A percentile compares a stretch with the other conserved stretches of the same genome.
Conservation (phyloP, 1,139 yeast species). For the Wickerhamomyces sp. region DNA sequence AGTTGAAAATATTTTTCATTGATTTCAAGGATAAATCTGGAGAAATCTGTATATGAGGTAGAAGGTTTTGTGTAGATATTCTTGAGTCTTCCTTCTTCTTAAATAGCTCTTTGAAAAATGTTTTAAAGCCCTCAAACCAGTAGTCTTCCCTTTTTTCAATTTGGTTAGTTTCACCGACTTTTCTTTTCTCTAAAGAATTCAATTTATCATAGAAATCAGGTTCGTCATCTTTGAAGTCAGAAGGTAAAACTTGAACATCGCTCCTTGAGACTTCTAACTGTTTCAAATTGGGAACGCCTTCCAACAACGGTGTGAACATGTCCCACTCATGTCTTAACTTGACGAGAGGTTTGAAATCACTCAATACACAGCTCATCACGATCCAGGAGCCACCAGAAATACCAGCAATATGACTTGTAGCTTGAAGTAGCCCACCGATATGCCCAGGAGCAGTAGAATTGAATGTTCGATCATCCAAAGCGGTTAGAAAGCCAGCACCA, state of each 20-base stretch:
- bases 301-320: slow-evolving; percentile 44
- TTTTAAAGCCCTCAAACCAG: slow-evolving; percentile 20
- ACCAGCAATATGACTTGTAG: slow-evolving; percentile 52
- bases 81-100: slow-evolving; percentile 18
- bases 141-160: slow-evolving; percentile 11
- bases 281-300: slow-evolving; percentile 45
- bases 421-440: slow-evolving; percentile 51
- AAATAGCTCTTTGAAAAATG: slow-evolving; percentile 23
- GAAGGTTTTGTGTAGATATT: slow-evolving; percentile 13
- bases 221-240: slow-evolving; percentile 21
- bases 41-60: slow-evolving; percentile 18
- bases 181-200: slow-evolving; percentile 18
- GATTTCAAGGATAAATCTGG: slow-evolving; percentile 23
- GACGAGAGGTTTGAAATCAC: slow-evolving; percentile 41
- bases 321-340: slow-evolving; percentile 39
- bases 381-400: slow-evolving; percentile 73
- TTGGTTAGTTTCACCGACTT: neutral
- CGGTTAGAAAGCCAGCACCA: slow-evolving; percentile 59
- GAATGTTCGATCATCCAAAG: slow-evolving; percentile 44
- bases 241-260: slow-evolving; percentile 25
- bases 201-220: slow-evolving; percentile 23
- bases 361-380: slow-evolving; percentile 44
- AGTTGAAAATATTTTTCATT: slow-evolving; percentile 36
- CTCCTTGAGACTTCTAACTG: slow-evolving; percentile 27
- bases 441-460: slow-evolving; percentile 28